Conservation (phyloP, 108 stramenopile species). For the Nannochloropsis gaditana region DNA sequence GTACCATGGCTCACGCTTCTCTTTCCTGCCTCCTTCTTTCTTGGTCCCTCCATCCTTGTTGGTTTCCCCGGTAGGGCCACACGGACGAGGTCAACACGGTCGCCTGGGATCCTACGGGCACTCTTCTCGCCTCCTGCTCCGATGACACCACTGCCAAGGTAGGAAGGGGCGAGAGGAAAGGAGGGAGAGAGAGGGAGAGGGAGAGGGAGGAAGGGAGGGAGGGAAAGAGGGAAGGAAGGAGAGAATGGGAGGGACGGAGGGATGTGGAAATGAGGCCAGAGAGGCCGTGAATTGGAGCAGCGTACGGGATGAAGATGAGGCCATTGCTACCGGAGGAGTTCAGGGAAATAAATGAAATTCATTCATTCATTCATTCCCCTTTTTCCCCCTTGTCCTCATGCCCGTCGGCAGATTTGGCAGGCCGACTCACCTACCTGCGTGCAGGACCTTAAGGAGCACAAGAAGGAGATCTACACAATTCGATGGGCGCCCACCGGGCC, state of each 20-base stretch:
- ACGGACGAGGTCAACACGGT: conserved; percentile 92
- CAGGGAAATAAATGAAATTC: too few relatives aligned
- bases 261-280: conserved; percentile 20
- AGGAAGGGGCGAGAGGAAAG: conserved; percentile 39
- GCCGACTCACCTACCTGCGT: conserved; percentile 44
- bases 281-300: not conserved
- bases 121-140: conserved; percentile 79
- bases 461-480: conserved; percentile 90
- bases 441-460: conserved; percentile 79
- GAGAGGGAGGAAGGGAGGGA: conserved; percentile 59
- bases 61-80: conserved; percentile 57
- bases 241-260: conserved; percentile 44
- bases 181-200: not conserved
- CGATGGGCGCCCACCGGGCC: conserved; percentile 93
- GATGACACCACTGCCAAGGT: conserved; percentile 95
- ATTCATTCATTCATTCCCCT: not conserved
- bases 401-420: conserved; percentile 34
- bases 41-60: not conserved
- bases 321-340: too few relatives aligned
- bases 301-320: too few relatives aligned
- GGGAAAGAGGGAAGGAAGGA: not conserved
- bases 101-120: conserved; percentile 88
- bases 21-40: not conserved
- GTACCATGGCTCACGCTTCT: not conserved
- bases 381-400: not conserved